These are phyloP conservation scores for Zea luxurians DNA, from an alignment of 176 grass and related monocot species.

Conservation along the genomic window DNA sequence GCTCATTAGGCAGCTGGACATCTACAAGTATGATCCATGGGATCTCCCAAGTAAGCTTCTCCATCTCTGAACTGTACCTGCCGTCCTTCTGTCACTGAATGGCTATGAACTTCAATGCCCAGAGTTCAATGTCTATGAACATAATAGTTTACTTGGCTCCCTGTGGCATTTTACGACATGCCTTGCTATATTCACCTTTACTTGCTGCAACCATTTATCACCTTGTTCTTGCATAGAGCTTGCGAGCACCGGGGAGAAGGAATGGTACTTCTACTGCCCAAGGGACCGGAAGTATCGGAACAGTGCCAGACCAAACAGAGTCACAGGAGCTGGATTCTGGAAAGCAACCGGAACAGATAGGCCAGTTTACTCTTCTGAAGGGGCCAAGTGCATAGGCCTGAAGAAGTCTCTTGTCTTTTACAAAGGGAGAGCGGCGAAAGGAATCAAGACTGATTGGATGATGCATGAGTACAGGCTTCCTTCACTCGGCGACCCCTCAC, in stretches of 20 bases:
- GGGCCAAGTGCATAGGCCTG: conserved; percentile 78
- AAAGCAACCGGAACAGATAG: conserved; percentile 97
- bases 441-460: conserved; percentile 93
- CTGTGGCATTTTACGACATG: conserved; percentile 8
- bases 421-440: conserved; percentile 80
- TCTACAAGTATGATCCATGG: conserved; percentile 79
- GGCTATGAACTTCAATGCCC: conserved; percentile 13
- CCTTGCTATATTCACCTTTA: conserved; percentile 7
- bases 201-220: conserved; percentile 15
- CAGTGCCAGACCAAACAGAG: conserved; percentile 83
- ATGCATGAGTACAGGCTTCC: conserved; percentile 94
- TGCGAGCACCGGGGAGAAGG: conserved; percentile 73
- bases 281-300: conserved; percentile 88
- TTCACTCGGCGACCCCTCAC: conserved; percentile 57
- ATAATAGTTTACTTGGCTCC: conserved; percentile 5
- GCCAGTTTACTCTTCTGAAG: conserved; percentile 82
- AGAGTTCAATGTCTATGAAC: neutral
- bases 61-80: conserved; percentile 5
- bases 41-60: conserved; percentile 67
- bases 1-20: conserved; percentile 63
- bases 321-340: conserved; percentile 85
- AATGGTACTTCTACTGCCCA: conserved; percentile 97
- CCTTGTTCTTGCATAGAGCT: conserved; percentile 50
- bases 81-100: conserved; percentile 21
- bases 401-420: conserved; percentile 97